A percentile compares a stretch with the other conserved stretches of the same genome.
phyloP scores from a whole-genome alignment of 305 asterid genomes.

The Rubia balearica region DNA sequence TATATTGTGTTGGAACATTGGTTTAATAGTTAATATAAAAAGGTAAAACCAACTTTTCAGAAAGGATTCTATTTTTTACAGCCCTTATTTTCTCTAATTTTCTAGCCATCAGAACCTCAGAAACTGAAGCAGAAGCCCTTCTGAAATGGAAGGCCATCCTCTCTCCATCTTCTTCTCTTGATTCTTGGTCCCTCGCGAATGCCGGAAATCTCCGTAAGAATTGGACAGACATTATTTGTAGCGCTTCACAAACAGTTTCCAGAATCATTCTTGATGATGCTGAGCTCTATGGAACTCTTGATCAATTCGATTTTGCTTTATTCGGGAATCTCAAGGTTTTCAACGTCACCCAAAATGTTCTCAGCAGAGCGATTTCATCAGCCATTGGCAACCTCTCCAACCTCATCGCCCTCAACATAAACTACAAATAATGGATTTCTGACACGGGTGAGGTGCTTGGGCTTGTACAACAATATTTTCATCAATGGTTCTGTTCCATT shows the following conservation, averaged over 20 bases:
- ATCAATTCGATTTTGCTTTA: conserved; percentile 34
- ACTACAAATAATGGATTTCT: conserved; percentile 33
- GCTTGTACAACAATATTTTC: conserved; percentile 24
- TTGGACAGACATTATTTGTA: conserved; percentile 33
- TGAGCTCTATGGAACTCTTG: conserved; percentile 32
- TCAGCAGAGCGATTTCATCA: conserved; percentile 53
- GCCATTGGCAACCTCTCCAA: conserved; percentile 30
- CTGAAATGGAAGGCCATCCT: conserved; percentile 30
- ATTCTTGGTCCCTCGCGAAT: conserved; percentile 41
- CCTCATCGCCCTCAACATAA: conserved; percentile 23
- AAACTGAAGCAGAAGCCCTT: conserved; percentile 30
- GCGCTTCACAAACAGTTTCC: conserved; percentile 32
- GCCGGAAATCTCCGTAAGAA: background rate
- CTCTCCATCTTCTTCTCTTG: conserved; percentile 24
- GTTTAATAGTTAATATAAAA: no score
- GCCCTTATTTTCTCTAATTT: conserved; percentile 12
- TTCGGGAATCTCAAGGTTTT: conserved; percentile 32
- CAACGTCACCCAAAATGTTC: conserved; percentile 34
- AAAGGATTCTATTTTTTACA: background rate
- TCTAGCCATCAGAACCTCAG: conserved; percentile 10
- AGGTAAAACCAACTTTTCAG: background rate
- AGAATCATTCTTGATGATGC: conserved; percentile 32
- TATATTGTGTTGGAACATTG: no score
- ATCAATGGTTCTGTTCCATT: conserved; percentile 24
- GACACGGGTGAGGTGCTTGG: conserved; percentile 25